phyloP scores from a whole-genome alignment of 345 rosid genomes.

The Eucalyptus cloeziana region DNA sequence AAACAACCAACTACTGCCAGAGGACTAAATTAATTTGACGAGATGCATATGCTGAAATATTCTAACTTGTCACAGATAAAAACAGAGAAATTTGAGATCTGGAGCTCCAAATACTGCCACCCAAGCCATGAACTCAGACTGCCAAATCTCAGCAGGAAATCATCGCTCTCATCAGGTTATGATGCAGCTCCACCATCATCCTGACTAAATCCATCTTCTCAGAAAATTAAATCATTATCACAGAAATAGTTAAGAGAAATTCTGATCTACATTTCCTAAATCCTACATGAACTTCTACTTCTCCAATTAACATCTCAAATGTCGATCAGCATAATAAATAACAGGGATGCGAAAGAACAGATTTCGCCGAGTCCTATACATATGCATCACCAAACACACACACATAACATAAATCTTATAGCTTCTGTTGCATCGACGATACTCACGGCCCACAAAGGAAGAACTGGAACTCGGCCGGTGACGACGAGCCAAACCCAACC shows the following conservation, averaged over 20 bases:
- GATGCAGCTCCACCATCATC: not conserved
- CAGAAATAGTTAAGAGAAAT: not conserved
- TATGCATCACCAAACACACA: not conserved
- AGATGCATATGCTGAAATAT: not conserved
- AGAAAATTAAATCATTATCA: not conserved
- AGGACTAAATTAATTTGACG: not conserved
- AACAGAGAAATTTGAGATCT: not conserved
- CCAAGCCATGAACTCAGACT: not conserved
- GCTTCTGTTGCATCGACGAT: not conserved
- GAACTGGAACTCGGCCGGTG: conserved; percentile 55
- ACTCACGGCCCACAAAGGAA: conserved; percentile 98
- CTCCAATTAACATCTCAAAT: not conserved
- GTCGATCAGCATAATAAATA: not conserved
- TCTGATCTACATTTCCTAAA: not conserved
- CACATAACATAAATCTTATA: not conserved
- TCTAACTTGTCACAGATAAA: not conserved
- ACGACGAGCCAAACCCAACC: conserved; percentile 97
- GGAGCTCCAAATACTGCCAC: not conserved
- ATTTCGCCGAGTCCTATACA: not conserved
- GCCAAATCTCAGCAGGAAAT: not conserved
- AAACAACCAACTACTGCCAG: not conserved
- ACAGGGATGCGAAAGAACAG: not conserved
- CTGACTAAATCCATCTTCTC: not conserved
- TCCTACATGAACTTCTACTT: not conserved
- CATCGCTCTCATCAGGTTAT: not conserved